Evolutionary conservation across 768 basidiomycete genomes (phyloP).

Genomic region (Macrolepiota dolichaula): DNA sequence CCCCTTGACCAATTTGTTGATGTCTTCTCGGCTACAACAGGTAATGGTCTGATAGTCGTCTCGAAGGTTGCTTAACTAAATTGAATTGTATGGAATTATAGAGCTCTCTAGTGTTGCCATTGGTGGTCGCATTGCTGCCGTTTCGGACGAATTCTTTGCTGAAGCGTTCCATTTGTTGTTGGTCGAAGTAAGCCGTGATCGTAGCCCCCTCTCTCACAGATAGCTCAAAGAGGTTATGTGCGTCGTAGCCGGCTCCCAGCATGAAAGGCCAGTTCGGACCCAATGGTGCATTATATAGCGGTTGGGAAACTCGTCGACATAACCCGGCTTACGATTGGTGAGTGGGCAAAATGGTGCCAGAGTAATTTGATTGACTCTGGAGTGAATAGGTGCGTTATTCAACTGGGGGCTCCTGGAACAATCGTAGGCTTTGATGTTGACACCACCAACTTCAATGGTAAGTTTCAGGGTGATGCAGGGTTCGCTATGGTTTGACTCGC

Average conservation of each 20-base stretch:
- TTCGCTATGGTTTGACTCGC: constrained; percentile 8
- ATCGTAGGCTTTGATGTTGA: constrained; percentile 90
- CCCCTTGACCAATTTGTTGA: constrained; percentile 44
- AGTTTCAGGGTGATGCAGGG: constrained; percentile 4
- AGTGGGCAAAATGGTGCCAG: background rate
- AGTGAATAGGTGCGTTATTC: constrained; percentile 76
- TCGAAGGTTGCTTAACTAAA: background rate
- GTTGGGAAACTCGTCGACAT: constrained; percentile 93
- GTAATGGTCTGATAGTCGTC: constrained; percentile 26
- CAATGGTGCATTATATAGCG: constrained; percentile 90
- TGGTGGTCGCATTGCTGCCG: constrained; percentile 68
- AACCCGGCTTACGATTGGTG: constrained; percentile 90
- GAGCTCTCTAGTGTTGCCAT: constrained; percentile 88
- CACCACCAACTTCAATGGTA: constrained; percentile 92
- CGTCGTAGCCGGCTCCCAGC: constrained; percentile 70
- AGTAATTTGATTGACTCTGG: background rate
- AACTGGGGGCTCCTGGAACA: constrained; percentile 73
- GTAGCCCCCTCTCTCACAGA: background rate
- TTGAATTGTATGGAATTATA: constrained; percentile 24
- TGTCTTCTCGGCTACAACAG: constrained; percentile 47
- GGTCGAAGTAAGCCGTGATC: constrained; percentile 58
- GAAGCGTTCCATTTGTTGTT: constrained; percentile 79
- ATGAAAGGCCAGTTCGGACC: constrained; percentile 97
- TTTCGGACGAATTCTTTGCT: constrained; percentile 97
- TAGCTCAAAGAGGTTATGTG: constrained; percentile 3